Evolutionary conservation across 345 rosid genomes (phyloP).

Genomic region (Cardamine occulta): DNA sequence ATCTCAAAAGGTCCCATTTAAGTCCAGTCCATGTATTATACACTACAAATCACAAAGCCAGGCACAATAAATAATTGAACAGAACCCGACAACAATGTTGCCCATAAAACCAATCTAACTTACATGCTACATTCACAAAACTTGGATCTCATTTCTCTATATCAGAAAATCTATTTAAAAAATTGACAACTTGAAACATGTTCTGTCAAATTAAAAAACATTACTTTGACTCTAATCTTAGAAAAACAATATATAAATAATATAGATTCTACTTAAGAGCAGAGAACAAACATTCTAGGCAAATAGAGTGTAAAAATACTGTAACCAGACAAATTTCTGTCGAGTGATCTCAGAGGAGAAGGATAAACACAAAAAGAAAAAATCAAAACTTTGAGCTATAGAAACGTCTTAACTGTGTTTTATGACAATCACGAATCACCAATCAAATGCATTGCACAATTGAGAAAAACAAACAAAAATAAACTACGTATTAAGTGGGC

Average conservation of each 20-base stretch:
- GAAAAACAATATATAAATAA: background rate
- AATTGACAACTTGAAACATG: constrained; percentile 7
- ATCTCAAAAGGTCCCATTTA: constrained; percentile 45
- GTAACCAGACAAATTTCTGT: constrained; percentile 19
- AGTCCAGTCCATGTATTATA: constrained; percentile 32
- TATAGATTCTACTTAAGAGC: background rate
- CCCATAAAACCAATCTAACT: constrained; percentile 28
- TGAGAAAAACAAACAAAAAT: background rate
- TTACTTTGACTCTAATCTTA: background rate
- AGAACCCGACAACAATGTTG: constrained; percentile 25
- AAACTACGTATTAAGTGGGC: constrained; percentile 36
- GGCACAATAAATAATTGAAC: constrained; percentile 34
- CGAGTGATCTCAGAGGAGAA: constrained; percentile 11
- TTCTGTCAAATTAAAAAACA: background rate
- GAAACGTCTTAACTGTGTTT: background rate
- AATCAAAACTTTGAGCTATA: constrained; percentile 32
- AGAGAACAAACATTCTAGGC: constrained; percentile 33
- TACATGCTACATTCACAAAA: constrained; percentile 27
- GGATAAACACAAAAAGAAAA: background rate
- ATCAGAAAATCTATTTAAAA: background rate
- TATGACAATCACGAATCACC: constrained; percentile 23
- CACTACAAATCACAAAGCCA: constrained; percentile 22
- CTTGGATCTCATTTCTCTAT: background rate
- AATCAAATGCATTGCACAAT: constrained; percentile 16
- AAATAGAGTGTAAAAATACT: background rate